Evolutionary conservation across 805 yeast species (phyloP).

Genomic region (Suhomyces tanzawaensis): DNA sequence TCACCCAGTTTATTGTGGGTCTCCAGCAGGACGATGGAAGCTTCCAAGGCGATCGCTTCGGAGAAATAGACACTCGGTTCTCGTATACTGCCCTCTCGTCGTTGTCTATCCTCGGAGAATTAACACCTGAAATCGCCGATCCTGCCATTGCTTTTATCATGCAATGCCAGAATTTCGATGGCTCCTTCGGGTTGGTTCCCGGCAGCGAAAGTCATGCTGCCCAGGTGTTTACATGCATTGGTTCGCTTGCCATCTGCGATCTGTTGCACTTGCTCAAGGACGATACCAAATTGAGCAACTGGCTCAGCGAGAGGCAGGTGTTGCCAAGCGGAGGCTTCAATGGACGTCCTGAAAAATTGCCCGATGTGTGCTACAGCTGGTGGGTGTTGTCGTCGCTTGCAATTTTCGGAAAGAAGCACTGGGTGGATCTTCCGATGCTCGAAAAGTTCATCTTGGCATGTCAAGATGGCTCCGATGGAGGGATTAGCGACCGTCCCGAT

Average conservation of each 20-base stretch:
- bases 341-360: conserved; percentile 93
- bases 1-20: conserved; percentile 31
- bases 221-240: conserved; percentile 84
- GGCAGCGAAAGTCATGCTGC: conserved; percentile 97
- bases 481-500: conserved; percentile 88
- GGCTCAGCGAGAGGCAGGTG: conserved; percentile 91
- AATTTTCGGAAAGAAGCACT: conserved; percentile 61
- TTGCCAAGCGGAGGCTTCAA: conserved; percentile 80
- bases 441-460: conserved; percentile 66
- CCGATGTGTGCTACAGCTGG: conserved; percentile 98
- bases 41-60: conserved; percentile 86
- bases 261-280: conserved; percentile 48
- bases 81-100: conserved; percentile 78
- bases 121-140: conserved; percentile 53
- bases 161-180: conserved; percentile 85
- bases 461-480: conserved; percentile 80
- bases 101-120: conserved; percentile 62
- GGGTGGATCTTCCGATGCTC: conserved; percentile 71
- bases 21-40: conserved; percentile 66
- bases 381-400: conserved; percentile 86
- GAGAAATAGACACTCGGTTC: conserved; percentile 91
- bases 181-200: conserved; percentile 91
- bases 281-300: conserved; percentile 59
- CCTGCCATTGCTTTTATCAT: conserved; percentile 66
- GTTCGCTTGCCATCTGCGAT: conserved; percentile 67